These are phyloP conservation scores for Selaginella tamariscina DNA, from an alignment of 75 land plant species.

Conservation along the genomic window DNA sequence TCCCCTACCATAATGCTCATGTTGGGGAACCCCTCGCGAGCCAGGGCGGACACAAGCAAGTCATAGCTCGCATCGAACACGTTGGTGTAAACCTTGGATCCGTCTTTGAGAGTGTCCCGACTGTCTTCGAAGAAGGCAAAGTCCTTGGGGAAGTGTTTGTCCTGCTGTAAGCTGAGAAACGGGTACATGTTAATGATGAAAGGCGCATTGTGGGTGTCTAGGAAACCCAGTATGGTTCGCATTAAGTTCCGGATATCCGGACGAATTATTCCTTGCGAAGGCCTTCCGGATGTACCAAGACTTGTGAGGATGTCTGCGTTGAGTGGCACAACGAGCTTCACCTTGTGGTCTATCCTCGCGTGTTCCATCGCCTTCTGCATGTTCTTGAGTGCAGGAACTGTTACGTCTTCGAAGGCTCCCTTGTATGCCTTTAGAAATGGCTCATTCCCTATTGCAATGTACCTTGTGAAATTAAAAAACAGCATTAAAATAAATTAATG, in stretches of 20 bases:
- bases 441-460: neutral
- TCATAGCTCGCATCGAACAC: constrained; percentile 14
- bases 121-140: constrained; percentile 5
- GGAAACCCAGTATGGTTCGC: neutral
- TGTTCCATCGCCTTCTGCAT: neutral
- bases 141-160: neutral
- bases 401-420: neutral
- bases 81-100: neutral
- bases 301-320: neutral
- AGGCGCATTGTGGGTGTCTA: neutral
- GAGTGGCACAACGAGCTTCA: neutral
- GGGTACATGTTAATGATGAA: constrained; percentile 10
- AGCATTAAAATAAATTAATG: neutral
- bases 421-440: neutral
- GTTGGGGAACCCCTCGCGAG: neutral
- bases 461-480: neutral
- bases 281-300: neutral
- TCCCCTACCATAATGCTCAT: constrained; percentile 4
- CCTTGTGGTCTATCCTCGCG: neutral
- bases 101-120: neutral
- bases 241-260: neutral
- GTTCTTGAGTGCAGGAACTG: neutral
- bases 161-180: constrained; percentile 10
- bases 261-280: neutral
- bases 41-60: neutral